Evolutionary conservation across 225 moss, liverwort and hornwort species (phyloP).

Genomic region (Asterella californica): DNA sequence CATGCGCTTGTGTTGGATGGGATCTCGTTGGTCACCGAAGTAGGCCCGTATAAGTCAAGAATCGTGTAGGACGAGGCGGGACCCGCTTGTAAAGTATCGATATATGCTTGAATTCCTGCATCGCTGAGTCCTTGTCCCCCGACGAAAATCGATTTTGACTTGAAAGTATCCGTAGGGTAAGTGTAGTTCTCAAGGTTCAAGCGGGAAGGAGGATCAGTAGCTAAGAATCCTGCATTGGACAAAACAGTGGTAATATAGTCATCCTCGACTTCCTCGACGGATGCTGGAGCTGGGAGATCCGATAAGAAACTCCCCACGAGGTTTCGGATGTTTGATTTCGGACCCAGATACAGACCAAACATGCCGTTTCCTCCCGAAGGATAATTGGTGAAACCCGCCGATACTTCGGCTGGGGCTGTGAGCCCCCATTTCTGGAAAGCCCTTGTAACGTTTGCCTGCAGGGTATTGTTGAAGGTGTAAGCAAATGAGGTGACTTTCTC

Average conservation of each 20-base stretch:
- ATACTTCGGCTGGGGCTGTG: slow-evolving; percentile 46
- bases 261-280: slow-evolving; percentile 20
- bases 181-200: slow-evolving; percentile 34
- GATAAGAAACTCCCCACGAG: slow-evolving; percentile 27
- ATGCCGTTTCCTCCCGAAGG: slow-evolving; percentile 39
- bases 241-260: slow-evolving; percentile 56
- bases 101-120: slow-evolving; percentile 44
- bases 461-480: slow-evolving; percentile 28
- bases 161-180: slow-evolving; percentile 31
- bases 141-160: slow-evolving; percentile 59
- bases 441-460: slow-evolving; percentile 43
- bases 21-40: slow-evolving; percentile 50
- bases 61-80: slow-evolving; percentile 41
- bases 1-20: slow-evolving; percentile 28
- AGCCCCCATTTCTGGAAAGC: slow-evolving; percentile 55
- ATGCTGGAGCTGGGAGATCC: slow-evolving; percentile 19
- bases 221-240: slow-evolving; percentile 27
- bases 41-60: slow-evolving; percentile 51
- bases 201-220: slow-evolving; percentile 19
- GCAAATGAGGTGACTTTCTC: slow-evolving; percentile 56
- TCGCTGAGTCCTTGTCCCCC: slow-evolving; percentile 40
- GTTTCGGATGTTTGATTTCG: slow-evolving; percentile 20
- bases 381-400: slow-evolving; percentile 53
- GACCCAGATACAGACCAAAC: slow-evolving; percentile 53
- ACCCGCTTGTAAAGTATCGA: slow-evolving; percentile 38